Evolutionary conservation across 2,329 filamentous ascomycete genomes (phyloP).

Genomic region (Emmonsia crescens): DNA sequence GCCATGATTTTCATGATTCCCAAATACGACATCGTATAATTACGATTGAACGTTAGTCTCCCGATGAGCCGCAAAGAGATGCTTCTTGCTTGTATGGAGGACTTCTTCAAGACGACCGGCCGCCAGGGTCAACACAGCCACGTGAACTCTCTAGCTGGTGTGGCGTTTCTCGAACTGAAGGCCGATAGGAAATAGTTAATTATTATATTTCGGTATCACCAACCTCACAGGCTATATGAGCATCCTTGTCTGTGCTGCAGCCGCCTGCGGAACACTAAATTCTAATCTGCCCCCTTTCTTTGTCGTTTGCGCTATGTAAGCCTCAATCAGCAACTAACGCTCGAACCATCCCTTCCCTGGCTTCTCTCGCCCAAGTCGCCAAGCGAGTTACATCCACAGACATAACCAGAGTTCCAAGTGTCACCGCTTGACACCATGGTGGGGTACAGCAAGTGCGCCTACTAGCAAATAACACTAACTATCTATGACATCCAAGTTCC

Average conservation of each 20-base stretch:
- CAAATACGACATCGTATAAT: constrained; percentile 2
- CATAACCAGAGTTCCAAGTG: background rate
- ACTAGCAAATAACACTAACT: background rate
- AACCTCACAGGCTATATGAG: background rate
- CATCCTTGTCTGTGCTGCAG: background rate
- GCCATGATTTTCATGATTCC: constrained; percentile 7
- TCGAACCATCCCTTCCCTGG: background rate
- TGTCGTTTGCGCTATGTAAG: constrained; percentile 1
- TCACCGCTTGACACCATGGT: background rate
- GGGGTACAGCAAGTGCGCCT: background rate
- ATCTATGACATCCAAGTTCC: background rate
- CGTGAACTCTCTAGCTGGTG: background rate
- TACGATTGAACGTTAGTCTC: background rate
- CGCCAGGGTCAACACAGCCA: background rate
- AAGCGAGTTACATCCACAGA: background rate
- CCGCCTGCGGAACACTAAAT: too few species aligned
- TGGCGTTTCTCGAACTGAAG: background rate
- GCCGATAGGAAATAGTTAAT: background rate
- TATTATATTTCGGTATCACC: background rate
- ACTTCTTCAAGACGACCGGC: background rate
- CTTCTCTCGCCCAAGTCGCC: background rate
- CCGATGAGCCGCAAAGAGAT: constrained; percentile 4
- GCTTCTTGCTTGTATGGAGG: background rate
- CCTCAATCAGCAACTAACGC: background rate
- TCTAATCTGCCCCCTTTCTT: background rate